Evolutionary conservation across 192 early-diverging fungal species (phyloP).

Genomic region (Coemansia sp.): DNA sequence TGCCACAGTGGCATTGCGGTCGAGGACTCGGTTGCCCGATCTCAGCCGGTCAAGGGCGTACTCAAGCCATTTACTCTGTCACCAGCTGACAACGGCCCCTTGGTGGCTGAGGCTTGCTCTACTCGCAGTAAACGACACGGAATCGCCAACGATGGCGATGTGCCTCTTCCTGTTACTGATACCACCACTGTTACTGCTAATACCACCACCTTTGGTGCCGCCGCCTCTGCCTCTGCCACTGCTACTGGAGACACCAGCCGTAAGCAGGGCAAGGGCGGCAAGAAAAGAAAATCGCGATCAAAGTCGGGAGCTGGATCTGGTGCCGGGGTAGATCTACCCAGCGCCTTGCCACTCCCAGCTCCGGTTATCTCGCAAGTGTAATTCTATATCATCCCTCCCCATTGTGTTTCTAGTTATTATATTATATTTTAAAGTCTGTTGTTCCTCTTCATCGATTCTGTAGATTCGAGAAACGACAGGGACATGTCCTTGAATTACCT

Average conservation of each 20-base stretch:
- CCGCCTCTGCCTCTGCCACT: not conserved
- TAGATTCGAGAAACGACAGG: not conserved
- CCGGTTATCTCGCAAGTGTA: slow-evolving; percentile 42
- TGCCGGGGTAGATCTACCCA: slow-evolving; percentile 13
- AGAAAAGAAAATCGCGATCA: slow-evolving; percentile 23
- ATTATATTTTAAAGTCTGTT: not conserved
- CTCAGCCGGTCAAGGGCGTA: slow-evolving; percentile 34
- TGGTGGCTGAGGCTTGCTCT: slow-evolving; percentile 1
- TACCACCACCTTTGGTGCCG: not conserved
- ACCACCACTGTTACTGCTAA: not conserved
- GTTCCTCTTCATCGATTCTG: not conserved
- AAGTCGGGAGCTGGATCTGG: slow-evolving; percentile 3
- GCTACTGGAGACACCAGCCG: slow-evolving; percentile 1
- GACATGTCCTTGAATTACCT: not conserved
- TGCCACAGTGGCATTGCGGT: not conserved
- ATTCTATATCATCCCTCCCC: slow-evolving; percentile 17
- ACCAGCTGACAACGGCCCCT: slow-evolving; percentile 18
- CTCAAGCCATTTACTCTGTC: slow-evolving; percentile 47
- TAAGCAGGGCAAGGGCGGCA: slow-evolving; percentile 21
- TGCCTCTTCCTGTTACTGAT: not conserved
- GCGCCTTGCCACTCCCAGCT: slow-evolving; percentile 28
- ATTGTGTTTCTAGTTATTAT: not conserved
- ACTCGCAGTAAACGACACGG: slow-evolving; percentile 14
- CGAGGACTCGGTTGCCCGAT: not conserved
- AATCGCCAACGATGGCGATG: slow-evolving; percentile 1